Conservation (phyloP, 179 eudicot species). For the Patellifolia procumbens region DNA sequence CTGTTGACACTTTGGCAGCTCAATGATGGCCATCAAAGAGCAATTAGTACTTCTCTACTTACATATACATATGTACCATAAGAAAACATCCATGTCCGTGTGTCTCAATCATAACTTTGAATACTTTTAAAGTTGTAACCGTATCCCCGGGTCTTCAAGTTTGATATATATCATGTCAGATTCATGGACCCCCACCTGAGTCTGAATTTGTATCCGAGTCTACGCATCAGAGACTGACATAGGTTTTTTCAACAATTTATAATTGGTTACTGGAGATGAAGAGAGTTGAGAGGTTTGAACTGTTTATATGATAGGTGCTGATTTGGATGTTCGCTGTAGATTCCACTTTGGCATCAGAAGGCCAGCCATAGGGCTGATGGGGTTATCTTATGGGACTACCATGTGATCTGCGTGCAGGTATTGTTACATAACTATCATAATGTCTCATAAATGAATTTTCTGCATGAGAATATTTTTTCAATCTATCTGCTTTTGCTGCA, state of each 20-base stretch:
- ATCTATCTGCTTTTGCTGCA: constrained; percentile 18
- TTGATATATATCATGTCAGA: neutral
- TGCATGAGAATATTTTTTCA: constrained; percentile 16
- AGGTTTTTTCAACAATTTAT: neutral
- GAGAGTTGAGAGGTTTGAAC: neutral
- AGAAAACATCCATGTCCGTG: neutral
- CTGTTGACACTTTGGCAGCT: neutral
- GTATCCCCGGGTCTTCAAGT: neutral
- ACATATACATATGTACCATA: neutral
- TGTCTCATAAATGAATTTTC: neutral
- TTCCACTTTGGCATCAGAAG: constrained; percentile 96
- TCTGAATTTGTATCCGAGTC: neutral
- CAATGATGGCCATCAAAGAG: neutral
- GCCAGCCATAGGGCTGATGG: constrained; percentile 97
- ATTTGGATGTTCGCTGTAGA: constrained; percentile 48
- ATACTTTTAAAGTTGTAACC: neutral
- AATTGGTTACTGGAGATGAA: neutral
- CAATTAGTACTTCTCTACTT: neutral
- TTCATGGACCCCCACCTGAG: neutral
- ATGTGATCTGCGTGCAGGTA: constrained; percentile 89
- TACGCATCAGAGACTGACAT: neutral
- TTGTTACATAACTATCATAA: neutral
- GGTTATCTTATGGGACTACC: constrained; percentile 87
- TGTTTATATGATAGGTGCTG: constrained; percentile 24
- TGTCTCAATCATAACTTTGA: neutral